A percentile compares a stretch with the other conserved stretches of the same genome.
These are phyloP conservation scores for Candida yuanshanica DNA, from an alignment of 805 yeast genomes.

Conservation along the genomic window DNA sequence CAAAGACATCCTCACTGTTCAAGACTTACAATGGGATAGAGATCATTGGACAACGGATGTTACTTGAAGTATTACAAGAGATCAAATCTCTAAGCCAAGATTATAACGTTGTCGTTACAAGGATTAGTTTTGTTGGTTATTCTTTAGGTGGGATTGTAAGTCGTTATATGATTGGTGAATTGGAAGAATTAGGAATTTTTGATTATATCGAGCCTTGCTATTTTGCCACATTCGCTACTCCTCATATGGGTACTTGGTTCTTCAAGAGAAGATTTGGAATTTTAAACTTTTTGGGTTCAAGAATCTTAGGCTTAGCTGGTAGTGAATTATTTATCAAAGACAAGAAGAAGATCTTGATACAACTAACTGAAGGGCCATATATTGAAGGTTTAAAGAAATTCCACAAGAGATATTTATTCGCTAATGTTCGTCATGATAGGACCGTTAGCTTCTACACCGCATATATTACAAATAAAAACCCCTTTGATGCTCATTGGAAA, in stretches of 20 bases:
- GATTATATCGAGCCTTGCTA: slow-evolving; percentile 52
- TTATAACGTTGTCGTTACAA: slow-evolving; percentile 29
- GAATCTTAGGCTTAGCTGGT: slow-evolving; percentile 63
- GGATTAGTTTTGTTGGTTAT: slow-evolving; percentile 78
- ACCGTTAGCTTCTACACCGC: slow-evolving; percentile 86
- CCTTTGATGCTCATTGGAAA: slow-evolving; percentile 58
- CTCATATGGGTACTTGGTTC: slow-evolving; percentile 63
- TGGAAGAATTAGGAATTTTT: slow-evolving; percentile 50
- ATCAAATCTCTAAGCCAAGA: slow-evolving; percentile 30
- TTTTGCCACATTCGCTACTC: slow-evolving; percentile 70
- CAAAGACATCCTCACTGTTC: slow-evolving; percentile 58
- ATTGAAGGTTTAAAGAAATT: slow-evolving; percentile 52
- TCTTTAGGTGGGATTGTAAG: slow-evolving; percentile 85
- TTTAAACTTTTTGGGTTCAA: slow-evolving; percentile 49
- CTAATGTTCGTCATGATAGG: slow-evolving; percentile 78
- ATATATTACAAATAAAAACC: slow-evolving; percentile 65
- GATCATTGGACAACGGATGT: slow-evolving; percentile 61
- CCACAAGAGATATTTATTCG: slow-evolving; percentile 51
- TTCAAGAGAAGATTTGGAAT: slow-evolving; percentile 30
- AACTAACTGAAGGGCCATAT: slow-evolving; percentile 36
- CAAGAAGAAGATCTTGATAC: slow-evolving; percentile 38
- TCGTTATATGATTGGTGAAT: slow-evolving; percentile 73
- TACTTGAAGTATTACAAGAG: slow-evolving; percentile 55
- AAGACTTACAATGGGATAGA: slow-evolving; percentile 84
- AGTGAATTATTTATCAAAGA: slow-evolving; percentile 60